Base-by-base conservation (phyloP, 768 basidiomycete species). In the Boletus bicolor region DNA sequence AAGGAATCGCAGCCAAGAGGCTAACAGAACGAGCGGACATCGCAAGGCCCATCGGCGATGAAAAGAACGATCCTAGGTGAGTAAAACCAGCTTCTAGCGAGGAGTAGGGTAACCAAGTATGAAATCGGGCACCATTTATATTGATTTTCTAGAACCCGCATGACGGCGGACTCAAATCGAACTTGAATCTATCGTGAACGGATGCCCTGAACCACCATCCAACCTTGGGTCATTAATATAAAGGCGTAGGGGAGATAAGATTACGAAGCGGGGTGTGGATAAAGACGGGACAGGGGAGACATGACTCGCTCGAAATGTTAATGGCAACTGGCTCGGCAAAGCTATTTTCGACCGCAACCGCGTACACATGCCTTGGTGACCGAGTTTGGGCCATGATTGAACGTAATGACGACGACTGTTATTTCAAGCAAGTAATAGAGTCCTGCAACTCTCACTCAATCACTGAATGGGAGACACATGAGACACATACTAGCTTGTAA, bases 1-100 rank as follows among this genome's bases (percentile, higher is more conserved):
- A 57, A 21, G 68, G 58, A 44, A 72, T 53, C 36, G 59, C 56
- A 4, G 61, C 38, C 56, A 76, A 60, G 50, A 73, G 54, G 45
- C 60, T 10, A 30, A 64, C 34, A 47, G 68, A 64, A 46, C 58
- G 56, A 36, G 54, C 15, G 55, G 64, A 55, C 67, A 70, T 74
- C 38, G 60, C 15, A 42, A 30, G 34, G 42, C 4, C 4, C 19
- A 36, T 63, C 21, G 35, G 43, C 7, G 9, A 41, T 0, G 7
- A 39, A 34, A 37, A 4, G 49, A 49, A 41, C 7, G 28, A 28
- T 30, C 4, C 8, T 8, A 12, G 38, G 12, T 14, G 32, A 45
- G 44, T 21, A 34, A 42, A 24, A 24, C 21, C 21, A 24, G 1
- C 14, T 39, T 53, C 17, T 44, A 24, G 19, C 24, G 17, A 30